Evolutionary conservation across 768 basidiomycete genomes (phyloP).

Genomic region (Leccinum subgranulosum): DNA sequence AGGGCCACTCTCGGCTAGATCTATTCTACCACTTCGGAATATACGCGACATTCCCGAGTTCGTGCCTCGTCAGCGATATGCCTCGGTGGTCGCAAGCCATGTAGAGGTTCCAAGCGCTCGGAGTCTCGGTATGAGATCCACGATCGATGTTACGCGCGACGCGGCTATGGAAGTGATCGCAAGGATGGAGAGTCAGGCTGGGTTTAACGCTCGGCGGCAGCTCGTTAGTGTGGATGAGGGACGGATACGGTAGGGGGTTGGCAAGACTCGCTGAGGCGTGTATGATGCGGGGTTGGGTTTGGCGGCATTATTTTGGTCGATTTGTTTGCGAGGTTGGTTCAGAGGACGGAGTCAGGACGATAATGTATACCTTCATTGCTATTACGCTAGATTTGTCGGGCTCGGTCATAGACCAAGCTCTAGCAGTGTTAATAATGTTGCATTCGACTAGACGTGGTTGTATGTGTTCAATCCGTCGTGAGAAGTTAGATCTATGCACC

Average conservation of each 20-base stretch:
- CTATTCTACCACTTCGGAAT: slow-evolving; percentile 1
- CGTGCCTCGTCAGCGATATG: slow-evolving; percentile 19
- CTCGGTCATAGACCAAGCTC: background rate
- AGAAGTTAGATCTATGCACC: too few species aligned
- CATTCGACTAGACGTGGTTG: too few species aligned
- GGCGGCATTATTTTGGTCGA: slow-evolving; percentile 8
- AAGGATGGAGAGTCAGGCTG: slow-evolving; percentile 21
- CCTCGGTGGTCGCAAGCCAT: background rate
- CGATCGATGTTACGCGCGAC: slow-evolving; percentile 6
- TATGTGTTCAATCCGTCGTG: too few species aligned
- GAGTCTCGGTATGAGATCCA: background rate
- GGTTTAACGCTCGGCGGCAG: slow-evolving; percentile 5
- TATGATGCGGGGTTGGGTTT: background rate
- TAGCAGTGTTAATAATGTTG: too few species aligned
- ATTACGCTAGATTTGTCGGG: slow-evolving; percentile 10
- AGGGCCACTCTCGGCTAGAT: background rate
- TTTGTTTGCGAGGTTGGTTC: slow-evolving; percentile 11
- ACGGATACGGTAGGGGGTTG: background rate
- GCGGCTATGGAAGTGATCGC: slow-evolving; percentile 21
- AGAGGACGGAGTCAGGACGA: background rate
- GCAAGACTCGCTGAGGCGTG: slow-evolving; percentile 6
- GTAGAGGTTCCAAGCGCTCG: background rate
- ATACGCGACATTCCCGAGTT: slow-evolving; percentile 25
- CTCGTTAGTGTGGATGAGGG: slow-evolving; percentile 2
- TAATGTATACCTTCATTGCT: background rate